A percentile compares a stretch with the other conserved stretches of the same genome.
Evolutionary conservation across 225 moss, liverwort and hornwort species (phyloP).

Genomic region (Ulota crispa): DNA sequence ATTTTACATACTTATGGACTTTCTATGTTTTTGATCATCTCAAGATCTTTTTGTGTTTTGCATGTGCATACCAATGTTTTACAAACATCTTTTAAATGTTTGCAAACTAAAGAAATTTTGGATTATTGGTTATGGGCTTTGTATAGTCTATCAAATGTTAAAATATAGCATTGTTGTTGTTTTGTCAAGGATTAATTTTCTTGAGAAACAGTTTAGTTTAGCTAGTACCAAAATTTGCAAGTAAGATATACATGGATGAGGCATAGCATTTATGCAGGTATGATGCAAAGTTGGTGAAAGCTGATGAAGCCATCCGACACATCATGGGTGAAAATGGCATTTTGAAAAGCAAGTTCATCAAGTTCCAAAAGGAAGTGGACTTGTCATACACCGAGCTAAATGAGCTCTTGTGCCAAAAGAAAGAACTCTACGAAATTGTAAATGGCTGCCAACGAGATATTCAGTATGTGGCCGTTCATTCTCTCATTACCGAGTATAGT

Average conservation of each 20-base stretch:
- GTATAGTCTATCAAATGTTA: too few relatives aligned
- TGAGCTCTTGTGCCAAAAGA: constrained; percentile 62
- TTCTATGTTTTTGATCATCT: too few relatives aligned
- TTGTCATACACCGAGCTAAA: constrained; percentile 63
- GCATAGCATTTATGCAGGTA: constrained; percentile 37
- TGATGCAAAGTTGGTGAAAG: constrained; percentile 49
- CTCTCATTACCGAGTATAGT: too few relatives aligned
- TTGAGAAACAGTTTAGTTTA: background rate
- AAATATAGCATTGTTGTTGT: too few relatives aligned
- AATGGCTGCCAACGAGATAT: constrained; percentile 68
- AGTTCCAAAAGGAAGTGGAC: constrained; percentile 74
- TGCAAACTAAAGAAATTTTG: too few relatives aligned
- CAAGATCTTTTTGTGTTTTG: too few relatives aligned
- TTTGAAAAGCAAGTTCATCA: constrained; percentile 60
- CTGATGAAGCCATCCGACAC: constrained; percentile 54
- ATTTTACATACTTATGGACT: too few relatives aligned
- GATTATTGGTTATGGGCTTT: too few relatives aligned
- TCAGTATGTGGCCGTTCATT: constrained; percentile 25
- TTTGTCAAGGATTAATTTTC: background rate
- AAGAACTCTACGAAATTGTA: constrained; percentile 80
- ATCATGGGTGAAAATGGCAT: constrained; percentile 78
- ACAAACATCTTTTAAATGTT: too few relatives aligned
- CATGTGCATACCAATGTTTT: too few relatives aligned
- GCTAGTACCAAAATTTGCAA: background rate
- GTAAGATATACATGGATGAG: background rate